A percentile compares a stretch with the other conserved stretches of the same genome.
These are phyloP conservation scores for Trametes cubensis DNA, from an alignment of 768 basidiomycete species.

Conservation along the genomic window DNA sequence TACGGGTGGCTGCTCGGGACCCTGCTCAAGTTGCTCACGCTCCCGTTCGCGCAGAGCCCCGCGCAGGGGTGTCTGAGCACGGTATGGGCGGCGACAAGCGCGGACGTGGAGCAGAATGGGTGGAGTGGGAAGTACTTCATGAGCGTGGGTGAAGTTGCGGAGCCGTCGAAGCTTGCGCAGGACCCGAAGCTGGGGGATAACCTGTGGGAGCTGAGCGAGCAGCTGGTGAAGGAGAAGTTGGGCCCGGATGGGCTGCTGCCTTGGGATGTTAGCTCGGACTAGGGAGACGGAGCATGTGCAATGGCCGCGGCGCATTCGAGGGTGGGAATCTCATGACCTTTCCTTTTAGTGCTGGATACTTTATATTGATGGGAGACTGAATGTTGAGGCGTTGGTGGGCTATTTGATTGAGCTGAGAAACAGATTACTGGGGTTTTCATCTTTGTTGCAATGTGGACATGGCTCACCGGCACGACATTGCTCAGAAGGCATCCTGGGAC, in stretches of 20 bases:
- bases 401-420: too few relatives aligned
- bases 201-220: conserved; percentile 37
- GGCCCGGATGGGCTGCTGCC: conserved; percentile 28
- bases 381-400: too few relatives aligned
- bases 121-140: conserved; percentile 33
- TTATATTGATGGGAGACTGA: too few relatives aligned
- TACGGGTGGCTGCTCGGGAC: conserved; percentile 28
- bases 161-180: conserved; percentile 27
- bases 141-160: conserved; percentile 25
- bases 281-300: too few relatives aligned
- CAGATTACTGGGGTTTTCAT: too few relatives aligned
- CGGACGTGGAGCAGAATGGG: conserved; percentile 28
- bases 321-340: too few relatives aligned
- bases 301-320: too few relatives aligned
- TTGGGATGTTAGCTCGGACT: conserved; percentile 14
- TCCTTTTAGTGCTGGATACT: too few relatives aligned
- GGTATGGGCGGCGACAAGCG: conserved; percentile 37
- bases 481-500: too few relatives aligned
- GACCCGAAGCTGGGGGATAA: conserved; percentile 32
- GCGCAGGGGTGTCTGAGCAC: conserved; percentile 33
- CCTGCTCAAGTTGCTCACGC: conserved; percentile 27
- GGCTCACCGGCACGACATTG: too few relatives aligned
- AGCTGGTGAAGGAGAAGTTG: conserved; percentile 30
- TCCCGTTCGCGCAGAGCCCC: conserved; percentile 34
- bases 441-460: too few relatives aligned